Evolutionary conservation across 805 yeast genomes (phyloP).

Genomic region (Kazachstania taianensis): DNA sequence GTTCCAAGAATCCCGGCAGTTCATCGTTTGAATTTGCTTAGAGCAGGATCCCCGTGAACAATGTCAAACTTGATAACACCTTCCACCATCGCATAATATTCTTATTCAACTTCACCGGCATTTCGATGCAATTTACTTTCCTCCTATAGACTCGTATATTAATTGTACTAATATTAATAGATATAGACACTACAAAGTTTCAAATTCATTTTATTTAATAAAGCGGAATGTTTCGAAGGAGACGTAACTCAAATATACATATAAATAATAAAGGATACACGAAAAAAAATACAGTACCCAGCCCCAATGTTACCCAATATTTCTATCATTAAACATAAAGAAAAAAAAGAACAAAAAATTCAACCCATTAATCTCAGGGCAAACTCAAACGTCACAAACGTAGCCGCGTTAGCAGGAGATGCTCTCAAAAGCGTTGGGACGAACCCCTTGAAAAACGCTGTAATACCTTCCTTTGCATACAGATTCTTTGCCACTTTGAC

Average conservation of each 20-base stretch:
- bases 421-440: slow-evolving; percentile 90
- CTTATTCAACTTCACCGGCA: no score
- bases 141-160: no score
- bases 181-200: no score
- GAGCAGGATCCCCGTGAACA: no score
- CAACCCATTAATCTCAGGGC: slow-evolving; percentile 62
- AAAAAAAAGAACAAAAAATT: background rate
- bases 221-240: no score
- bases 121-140: no score
- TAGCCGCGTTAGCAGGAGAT: slow-evolving; percentile 96
- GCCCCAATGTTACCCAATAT: background rate
- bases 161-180: no score
- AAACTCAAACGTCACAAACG: slow-evolving; percentile 86
- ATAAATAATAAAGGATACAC: no score
- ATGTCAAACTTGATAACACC: no score
- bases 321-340: background rate
- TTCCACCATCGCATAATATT: no score
- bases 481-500: slow-evolving; percentile 50
- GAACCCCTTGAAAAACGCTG: slow-evolving; percentile 85
- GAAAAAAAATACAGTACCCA: background rate
- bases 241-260: no score
- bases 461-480: slow-evolving; percentile 47
- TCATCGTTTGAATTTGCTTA: slow-evolving; percentile 19
- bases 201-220: no score
- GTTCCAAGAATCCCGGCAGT: slow-evolving; percentile 3